A percentile compares a stretch with the other conserved stretches of the same genome.
Conservation (phyloP, 2,329 filamentous ascomycete species). For the Microsporum canis region DNA sequence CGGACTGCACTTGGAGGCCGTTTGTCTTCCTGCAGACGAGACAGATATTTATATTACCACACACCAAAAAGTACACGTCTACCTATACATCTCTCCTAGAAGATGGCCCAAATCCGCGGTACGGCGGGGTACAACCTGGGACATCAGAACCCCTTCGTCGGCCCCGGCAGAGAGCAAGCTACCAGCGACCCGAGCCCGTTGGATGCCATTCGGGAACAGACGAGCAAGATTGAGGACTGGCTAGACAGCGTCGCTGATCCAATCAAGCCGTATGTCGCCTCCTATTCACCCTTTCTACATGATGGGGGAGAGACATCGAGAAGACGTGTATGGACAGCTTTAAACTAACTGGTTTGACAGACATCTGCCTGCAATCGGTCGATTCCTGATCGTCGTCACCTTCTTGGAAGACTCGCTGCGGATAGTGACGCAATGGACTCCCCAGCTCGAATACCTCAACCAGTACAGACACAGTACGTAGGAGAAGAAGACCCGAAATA, state of each 20-base stretch:
- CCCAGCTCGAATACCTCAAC: conserved; percentile 85
- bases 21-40: too few species aligned
- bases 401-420: conserved; percentile 94
- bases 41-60: not conserved
- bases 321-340: not conserved
- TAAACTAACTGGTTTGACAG: conserved; percentile 39
- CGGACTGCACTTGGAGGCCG: too few species aligned
- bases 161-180: conserved; percentile 46
- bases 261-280: conserved; percentile 68
- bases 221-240: conserved; percentile 94
- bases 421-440: conserved; percentile 94
- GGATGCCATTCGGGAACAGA: conserved; percentile 84
- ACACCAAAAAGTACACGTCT: not conserved
- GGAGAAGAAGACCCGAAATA: not conserved
- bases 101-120: conserved; percentile 47
- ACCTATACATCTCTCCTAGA: not conserved
- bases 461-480: conserved; percentile 88
- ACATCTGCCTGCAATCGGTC: conserved; percentile 86
- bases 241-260: conserved; percentile 81
- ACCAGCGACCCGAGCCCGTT: conserved; percentile 63
- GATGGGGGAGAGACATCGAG: too few species aligned
- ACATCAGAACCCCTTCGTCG: conserved; percentile 60
- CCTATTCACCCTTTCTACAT: not conserved
- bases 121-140: conserved; percentile 75
- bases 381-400: conserved; percentile 95